A percentile compares a stretch with the other conserved stretches of the same genome.
Conservation (phyloP, 768 basidiomycete genomes). For the Hebeloma cylindrosporum region DNA sequence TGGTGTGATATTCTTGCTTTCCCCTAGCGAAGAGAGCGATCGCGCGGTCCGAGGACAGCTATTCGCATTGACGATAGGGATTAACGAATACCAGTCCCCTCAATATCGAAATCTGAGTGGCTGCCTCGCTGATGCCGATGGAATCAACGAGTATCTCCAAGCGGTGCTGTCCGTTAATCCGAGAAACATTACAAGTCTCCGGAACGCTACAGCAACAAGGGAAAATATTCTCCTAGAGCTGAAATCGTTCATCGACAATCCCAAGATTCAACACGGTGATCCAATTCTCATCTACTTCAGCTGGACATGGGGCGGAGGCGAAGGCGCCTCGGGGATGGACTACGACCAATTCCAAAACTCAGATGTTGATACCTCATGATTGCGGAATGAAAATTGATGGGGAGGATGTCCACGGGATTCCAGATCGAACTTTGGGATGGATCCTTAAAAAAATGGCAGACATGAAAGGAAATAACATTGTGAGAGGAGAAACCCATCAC, state of each 20-base stretch:
- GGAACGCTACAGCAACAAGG: constrained; percentile 49
- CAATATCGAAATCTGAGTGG: constrained; percentile 1
- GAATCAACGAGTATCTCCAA: background rate
- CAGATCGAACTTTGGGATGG: constrained; percentile 54
- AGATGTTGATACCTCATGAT: constrained; percentile 61
- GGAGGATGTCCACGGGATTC: constrained; percentile 47
- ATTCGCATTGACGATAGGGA: constrained; percentile 6
- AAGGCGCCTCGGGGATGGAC: constrained; percentile 51
- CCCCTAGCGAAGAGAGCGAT: no score
- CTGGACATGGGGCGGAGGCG: constrained; percentile 58
- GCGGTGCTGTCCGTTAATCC: background rate
- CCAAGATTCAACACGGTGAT: constrained; percentile 49
- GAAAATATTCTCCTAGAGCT: constrained; percentile 52
- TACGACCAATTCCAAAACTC: constrained; percentile 34
- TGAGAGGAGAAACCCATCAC: background rate
- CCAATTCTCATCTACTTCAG: constrained; percentile 63
- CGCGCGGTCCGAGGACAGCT: no score
- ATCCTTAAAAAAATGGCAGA: constrained; percentile 49
- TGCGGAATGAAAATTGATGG: constrained; percentile 40
- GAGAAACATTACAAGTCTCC: constrained; percentile 41
- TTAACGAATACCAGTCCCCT: constrained; percentile 1
- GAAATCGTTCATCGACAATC: constrained; percentile 51
- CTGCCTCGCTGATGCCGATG: constrained; percentile 2
- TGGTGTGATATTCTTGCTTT: background rate
- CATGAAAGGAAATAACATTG: constrained; percentile 58